A percentile compares a stretch with the other conserved stretches of the same genome.
phyloP scores from a whole-genome alignment of 1,284 basidiomycete species.

The Naganishia sp. region DNA sequence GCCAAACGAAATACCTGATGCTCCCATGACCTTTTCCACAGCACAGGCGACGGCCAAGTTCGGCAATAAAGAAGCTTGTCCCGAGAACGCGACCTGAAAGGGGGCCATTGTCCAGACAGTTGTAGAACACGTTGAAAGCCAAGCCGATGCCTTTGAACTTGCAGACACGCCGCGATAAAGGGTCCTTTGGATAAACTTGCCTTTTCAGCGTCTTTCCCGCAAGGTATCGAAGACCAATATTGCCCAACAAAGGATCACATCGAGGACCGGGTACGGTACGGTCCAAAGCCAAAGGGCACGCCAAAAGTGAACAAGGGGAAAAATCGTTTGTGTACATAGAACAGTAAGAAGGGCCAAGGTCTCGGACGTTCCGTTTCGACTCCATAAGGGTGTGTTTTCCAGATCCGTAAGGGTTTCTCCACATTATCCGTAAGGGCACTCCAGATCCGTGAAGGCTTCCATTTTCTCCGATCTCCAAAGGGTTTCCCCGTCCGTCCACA shows the following conservation, averaged over 20 bases:
- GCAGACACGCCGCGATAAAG: too few species aligned
- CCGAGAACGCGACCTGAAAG: too few species aligned
- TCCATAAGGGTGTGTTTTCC: too few species aligned
- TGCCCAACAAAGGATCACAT: neutral
- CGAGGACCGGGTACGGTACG: neutral
- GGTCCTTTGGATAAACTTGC: too few species aligned
- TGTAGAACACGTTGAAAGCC: neutral
- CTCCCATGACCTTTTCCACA: too few species aligned
- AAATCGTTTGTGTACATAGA: conserved; percentile 18
- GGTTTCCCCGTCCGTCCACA: neutral
- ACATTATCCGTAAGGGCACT: too few species aligned
- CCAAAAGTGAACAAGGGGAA: neutral
- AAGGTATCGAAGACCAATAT: too few species aligned
- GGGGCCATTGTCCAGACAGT: neutral
- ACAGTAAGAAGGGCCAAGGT: neutral
- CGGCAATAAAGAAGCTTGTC: too few species aligned
- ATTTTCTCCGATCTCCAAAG: neutral
- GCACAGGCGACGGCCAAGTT: too few species aligned
- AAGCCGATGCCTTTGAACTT: neutral
- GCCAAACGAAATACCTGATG: too few species aligned
- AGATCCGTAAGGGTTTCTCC: conserved; percentile 1
- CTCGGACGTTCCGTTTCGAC: too few species aligned
- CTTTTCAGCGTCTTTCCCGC: too few species aligned
- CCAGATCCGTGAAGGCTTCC: neutral
- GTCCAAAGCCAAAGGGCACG: neutral